Percentiles rank a stretch among this genome's conserved stretches.
Evolutionary conservation across 1,139 yeast genomes (phyloP).

Genomic region (Zygosaccharomyces pseudobailii): DNA sequence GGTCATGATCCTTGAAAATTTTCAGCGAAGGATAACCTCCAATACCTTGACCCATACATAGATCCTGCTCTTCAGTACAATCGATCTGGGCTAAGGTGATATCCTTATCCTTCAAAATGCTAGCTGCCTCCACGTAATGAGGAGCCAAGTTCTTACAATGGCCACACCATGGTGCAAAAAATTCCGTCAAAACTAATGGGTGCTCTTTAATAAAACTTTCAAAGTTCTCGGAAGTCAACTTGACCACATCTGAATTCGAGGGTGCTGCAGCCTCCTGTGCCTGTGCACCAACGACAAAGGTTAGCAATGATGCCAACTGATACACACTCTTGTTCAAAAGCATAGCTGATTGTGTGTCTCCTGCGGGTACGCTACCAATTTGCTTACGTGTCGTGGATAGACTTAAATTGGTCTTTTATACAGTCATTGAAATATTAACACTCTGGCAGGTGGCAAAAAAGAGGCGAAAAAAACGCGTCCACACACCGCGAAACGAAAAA

Average conservation of each 20-base stretch:
- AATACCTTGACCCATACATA: slow-evolving; percentile 71
- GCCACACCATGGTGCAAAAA: slow-evolving; percentile 99
- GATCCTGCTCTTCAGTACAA: slow-evolving; percentile 80
- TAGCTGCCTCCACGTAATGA: slow-evolving; percentile 83
- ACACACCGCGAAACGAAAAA: background rate
- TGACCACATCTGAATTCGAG: slow-evolving; percentile 82
- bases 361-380: background rate
- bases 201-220: slow-evolving; percentile 61
- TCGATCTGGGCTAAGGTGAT: slow-evolving; percentile 87
- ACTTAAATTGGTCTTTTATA: background rate
- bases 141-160: slow-evolving; percentile 96
- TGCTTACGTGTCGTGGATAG: background rate
- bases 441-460: slow-evolving; percentile 11
- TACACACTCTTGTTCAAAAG: slow-evolving; percentile 17
- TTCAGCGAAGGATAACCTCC: slow-evolving; percentile 92
- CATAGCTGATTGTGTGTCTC: slow-evolving; percentile 7
- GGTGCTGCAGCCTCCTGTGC: slow-evolving; percentile 65
- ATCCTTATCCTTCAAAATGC: slow-evolving; percentile 54
- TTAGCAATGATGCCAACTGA: slow-evolving; percentile 14
- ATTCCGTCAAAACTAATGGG: slow-evolving; percentile 85
- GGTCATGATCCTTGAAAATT: slow-evolving; percentile 64
- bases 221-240: slow-evolving; percentile 61
- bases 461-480: background rate
- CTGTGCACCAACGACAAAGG: slow-evolving; percentile 27
- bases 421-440: slow-evolving; percentile 5